Evolutionary conservation across 163 green algal genomes (phyloP).

Genomic region (Scenedesmus sp.): DNA sequence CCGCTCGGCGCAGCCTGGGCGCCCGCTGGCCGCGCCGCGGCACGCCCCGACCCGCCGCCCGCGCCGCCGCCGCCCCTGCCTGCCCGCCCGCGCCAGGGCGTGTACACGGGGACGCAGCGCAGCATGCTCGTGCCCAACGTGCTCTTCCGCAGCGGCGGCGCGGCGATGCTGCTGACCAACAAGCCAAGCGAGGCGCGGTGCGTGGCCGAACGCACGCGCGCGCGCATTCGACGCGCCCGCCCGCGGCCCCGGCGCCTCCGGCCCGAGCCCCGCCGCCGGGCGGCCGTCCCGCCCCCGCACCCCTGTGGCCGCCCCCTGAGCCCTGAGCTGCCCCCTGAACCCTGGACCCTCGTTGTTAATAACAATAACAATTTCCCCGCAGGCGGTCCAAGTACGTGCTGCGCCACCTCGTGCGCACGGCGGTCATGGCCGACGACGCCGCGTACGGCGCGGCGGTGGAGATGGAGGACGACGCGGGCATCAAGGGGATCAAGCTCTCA

Average conservation of each 20-base stretch:
- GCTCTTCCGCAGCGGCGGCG: neutral
- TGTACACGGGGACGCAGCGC: slow-evolving; percentile 11
- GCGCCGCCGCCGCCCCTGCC: too few relatives aligned
- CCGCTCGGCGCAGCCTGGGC: too few relatives aligned
- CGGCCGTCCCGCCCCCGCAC: too few relatives aligned
- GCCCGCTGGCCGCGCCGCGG: too few relatives aligned
- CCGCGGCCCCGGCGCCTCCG: too few relatives aligned
- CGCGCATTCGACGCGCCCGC: too few relatives aligned
- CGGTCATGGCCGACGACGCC: slow-evolving; percentile 83
- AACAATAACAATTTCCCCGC: too few relatives aligned
- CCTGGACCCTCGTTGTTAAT: neutral
- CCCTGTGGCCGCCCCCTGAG: too few relatives aligned
- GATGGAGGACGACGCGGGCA: slow-evolving; percentile 70
- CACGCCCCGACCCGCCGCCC: too few relatives aligned
- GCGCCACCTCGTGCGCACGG: slow-evolving; percentile 79
- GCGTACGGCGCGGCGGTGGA: slow-evolving; percentile 85
- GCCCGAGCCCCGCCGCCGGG: too few relatives aligned
- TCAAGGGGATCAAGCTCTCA: slow-evolving; percentile 61
- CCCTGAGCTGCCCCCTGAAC: neutral
- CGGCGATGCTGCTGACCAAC: slow-evolving; percentile 5
- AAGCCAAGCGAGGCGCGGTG: neutral
- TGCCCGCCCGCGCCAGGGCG: too few relatives aligned
- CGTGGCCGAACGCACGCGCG: too few relatives aligned
- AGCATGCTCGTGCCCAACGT: slow-evolving; percentile 7
- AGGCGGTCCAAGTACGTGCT: slow-evolving; percentile 81